Evolutionary conservation across 2,329 filamentous ascomycete species (phyloP).

Genomic region (Apiospora kogelbergensis): DNA sequence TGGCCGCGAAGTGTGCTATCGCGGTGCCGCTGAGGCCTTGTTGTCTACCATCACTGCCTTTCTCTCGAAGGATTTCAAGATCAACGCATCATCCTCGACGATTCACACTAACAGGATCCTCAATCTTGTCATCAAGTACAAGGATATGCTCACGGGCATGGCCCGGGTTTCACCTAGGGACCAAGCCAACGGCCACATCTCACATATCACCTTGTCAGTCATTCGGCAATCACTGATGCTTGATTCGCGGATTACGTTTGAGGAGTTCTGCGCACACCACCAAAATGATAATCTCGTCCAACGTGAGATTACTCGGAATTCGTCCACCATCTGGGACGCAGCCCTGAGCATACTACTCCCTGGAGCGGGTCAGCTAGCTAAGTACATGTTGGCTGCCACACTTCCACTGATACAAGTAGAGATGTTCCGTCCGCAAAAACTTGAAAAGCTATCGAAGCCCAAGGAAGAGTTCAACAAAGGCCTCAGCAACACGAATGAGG

Average conservation of each 20-base stretch:
- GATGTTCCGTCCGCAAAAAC: constrained; percentile 61
- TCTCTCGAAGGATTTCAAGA: constrained; percentile 43
- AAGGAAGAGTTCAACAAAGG: constrained; percentile 77
- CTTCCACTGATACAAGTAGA: constrained; percentile 74
- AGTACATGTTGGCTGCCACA: constrained; percentile 69
- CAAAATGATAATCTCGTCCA: constrained; percentile 56
- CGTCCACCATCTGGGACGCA: constrained; percentile 75
- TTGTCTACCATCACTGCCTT: constrained; percentile 58
- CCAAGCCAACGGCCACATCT: constrained; percentile 50
- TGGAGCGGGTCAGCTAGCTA: constrained; percentile 70
- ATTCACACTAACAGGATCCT: constrained; percentile 66
- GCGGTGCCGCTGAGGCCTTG: constrained; percentile 63
- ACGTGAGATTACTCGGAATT: constrained; percentile 67
- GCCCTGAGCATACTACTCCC: constrained; percentile 68
- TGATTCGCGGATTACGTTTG: constrained; percentile 68
- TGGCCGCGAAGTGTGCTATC: constrained; percentile 61
- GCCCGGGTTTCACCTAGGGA: constrained; percentile 47
- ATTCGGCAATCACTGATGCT: constrained; percentile 67
- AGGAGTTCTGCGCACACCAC: constrained; percentile 66
- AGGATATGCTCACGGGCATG: constrained; percentile 57
- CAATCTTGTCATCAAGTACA: constrained; percentile 64
- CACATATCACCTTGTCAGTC: constrained; percentile 59
- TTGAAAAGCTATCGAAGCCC: constrained; percentile 36
- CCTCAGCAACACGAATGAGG: constrained; percentile 53
- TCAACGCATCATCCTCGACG: constrained; percentile 52